Evolutionary conservation across 768 basidiomycete species (phyloP), one percentile per base, ranked within the genome.

Genomic region (Hericium coralloides): DNA sequence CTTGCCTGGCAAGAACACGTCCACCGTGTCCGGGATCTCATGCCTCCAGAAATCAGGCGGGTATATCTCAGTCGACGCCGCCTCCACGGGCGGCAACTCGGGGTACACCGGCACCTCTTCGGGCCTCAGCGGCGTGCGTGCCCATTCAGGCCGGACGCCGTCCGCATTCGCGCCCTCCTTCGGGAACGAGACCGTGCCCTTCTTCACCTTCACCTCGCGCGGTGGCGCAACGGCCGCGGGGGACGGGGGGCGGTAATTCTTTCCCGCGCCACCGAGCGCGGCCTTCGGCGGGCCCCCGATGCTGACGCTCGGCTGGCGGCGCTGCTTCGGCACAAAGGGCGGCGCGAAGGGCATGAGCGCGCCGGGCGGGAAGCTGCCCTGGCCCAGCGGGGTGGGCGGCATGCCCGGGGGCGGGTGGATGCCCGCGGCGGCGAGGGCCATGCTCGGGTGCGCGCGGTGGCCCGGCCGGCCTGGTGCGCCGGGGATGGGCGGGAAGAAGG

Each of bases 251-350:
- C 84, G 87, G 52, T 83, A 76, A 71, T 88, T 92, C 48, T 87
- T 80, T 48, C 82, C 80, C 12, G 87, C 89, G 0, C 91, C 91
- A 17, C 91, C 91, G 2, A 93, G 72, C 0, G 83, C 79, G 0
- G 91, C 91, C 68, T 92, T 93, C 9, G 91, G 91, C n/a, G 91
- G 91, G 7, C 91, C 91, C 12, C 91, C 91, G 43, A 87, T 81
- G 66, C 85, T 89, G 47, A 86, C 60, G 60, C 79, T 80, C 15
- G 77, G 79, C 56, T 87, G 80, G 45, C 88, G 77, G 67, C 85
- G 77, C 26, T 31, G 26, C 65, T 76, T 86, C 55, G 86, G 73
- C 26, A 78, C 2, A 79, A 82, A 55, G 53, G 67, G 36, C 31
- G 55, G 55, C 37, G 75, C 58, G 72, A 75, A 55, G 67, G 74